Conservation (phyloP, 208 protist genomes). For the Novymonas esmeraldas region DNA sequence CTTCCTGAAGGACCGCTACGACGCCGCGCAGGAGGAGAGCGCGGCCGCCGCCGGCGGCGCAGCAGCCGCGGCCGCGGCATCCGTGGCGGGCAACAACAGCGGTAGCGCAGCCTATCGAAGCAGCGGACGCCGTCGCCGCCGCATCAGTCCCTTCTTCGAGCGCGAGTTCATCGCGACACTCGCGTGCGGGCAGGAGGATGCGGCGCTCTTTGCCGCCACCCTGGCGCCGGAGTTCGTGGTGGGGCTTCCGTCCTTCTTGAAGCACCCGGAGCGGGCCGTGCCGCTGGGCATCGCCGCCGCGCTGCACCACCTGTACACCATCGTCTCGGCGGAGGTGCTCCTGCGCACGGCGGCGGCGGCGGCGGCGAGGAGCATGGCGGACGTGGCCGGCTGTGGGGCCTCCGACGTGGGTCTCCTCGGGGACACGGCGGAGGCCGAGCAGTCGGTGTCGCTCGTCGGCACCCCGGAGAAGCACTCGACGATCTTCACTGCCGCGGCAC, state of each 20-base stretch:
- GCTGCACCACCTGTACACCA: slow-evolving; percentile 60
- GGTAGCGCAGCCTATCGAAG: slow-evolving; percentile 17
- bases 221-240: slow-evolving; percentile 64
- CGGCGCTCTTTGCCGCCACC: slow-evolving; percentile 47
- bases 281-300: slow-evolving; percentile 47
- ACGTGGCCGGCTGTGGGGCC: not conserved
- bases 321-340: slow-evolving; percentile 46
- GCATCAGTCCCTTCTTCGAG: slow-evolving; percentile 49
- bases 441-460: too few relatives aligned
- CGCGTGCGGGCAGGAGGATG: slow-evolving; percentile 33
- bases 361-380: not conserved
- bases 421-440: too few relatives aligned
- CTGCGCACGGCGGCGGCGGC: slow-evolving; percentile 4
- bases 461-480: too few relatives aligned
- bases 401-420: too few relatives aligned
- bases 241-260: slow-evolving; percentile 49
- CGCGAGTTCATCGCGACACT: slow-evolving; percentile 64
- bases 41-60: slow-evolving; percentile 8
- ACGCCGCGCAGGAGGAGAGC: slow-evolving; percentile 32
- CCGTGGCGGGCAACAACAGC: slow-evolving; percentile 6
- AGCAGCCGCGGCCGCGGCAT: slow-evolving; percentile 8
- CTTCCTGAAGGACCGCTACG: slow-evolving; percentile 59
- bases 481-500: not conserved
- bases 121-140: slow-evolving; percentile 30
- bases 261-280: slow-evolving; percentile 48